Conservation (phyloP, 2,329 filamentous ascomycete genomes). For the Aureobasidium zeae region DNA sequence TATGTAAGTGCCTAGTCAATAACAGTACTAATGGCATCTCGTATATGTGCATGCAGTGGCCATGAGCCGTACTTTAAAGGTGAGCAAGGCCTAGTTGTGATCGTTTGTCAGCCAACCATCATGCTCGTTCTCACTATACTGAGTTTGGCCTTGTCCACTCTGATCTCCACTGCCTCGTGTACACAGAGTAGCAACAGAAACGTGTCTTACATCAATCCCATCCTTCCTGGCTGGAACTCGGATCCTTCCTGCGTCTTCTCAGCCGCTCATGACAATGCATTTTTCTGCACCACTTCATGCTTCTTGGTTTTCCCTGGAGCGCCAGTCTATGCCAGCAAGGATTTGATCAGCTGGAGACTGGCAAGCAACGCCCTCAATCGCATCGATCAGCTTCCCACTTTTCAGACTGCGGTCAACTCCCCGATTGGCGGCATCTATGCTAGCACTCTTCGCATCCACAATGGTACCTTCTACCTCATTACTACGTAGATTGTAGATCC, state of each 20-base stretch:
- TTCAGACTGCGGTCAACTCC: slow-evolving; percentile 26
- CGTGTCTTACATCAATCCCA: slow-evolving; percentile 34
- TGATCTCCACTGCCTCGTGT: no score
- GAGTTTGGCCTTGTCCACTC: no score
- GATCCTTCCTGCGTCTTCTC: slow-evolving; percentile 39
- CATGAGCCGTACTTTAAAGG: no score
- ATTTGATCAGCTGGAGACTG: slow-evolving; percentile 36
- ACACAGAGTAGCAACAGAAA: no score
- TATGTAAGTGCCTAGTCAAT: no score
- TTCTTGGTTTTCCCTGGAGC: slow-evolving; percentile 39
- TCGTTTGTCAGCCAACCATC: no score
- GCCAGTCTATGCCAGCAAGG: slow-evolving; percentile 37
- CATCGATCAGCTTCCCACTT: slow-evolving; percentile 30
- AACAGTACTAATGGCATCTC: no score
- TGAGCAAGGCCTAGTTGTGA: no score
- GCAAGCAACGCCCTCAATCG: slow-evolving; percentile 30
- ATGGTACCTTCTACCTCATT: slow-evolving; percentile 34
- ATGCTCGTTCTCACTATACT: no score
- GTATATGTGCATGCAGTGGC: no score
- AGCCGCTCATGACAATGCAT: slow-evolving; percentile 30
- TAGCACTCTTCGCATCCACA: slow-evolving; percentile 32
- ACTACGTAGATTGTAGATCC: slow-evolving; percentile 21
- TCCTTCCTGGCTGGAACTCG: slow-evolving; percentile 39
- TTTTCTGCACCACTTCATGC: slow-evolving; percentile 38
- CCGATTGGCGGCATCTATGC: slow-evolving; percentile 34